Evolutionary conservation across 2,329 filamentous ascomycete genomes (phyloP).

Genomic region (Diaporthe citrichinensis): DNA sequence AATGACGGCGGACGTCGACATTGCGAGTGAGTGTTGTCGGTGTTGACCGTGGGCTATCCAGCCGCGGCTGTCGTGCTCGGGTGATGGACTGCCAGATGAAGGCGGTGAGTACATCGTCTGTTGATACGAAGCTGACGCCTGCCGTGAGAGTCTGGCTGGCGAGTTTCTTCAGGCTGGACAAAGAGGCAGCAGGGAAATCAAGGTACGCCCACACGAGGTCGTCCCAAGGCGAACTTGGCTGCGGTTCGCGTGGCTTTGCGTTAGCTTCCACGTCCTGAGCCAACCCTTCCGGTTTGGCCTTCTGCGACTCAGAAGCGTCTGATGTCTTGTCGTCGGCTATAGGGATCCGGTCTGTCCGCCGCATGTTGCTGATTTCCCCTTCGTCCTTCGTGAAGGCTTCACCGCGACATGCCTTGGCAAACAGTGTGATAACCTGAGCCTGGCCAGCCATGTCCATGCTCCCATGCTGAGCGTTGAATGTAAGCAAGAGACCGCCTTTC

Average conservation of each 20-base stretch:
- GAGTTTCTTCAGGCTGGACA: constrained; percentile 57
- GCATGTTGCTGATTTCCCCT: constrained; percentile 56
- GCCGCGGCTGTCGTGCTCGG: constrained; percentile 56
- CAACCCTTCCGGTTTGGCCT: not conserved
- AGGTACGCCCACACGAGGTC: constrained; percentile 58
- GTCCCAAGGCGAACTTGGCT: not conserved
- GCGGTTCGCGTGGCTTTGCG: constrained; percentile 44
- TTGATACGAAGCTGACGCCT: constrained; percentile 59
- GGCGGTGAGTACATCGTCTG: constrained; percentile 66
- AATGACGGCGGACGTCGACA: constrained; percentile 60
- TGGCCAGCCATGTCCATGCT: constrained; percentile 66
- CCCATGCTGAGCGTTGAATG: constrained; percentile 62
- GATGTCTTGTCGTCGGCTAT: constrained; percentile 45
- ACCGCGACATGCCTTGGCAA: constrained; percentile 63
- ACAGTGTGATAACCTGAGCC: constrained; percentile 59
- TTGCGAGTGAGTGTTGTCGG: constrained; percentile 60
- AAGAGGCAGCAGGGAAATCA: constrained; percentile 54
- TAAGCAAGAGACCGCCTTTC: constrained; percentile 63
- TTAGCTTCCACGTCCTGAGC: no score
- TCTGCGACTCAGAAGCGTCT: not conserved
- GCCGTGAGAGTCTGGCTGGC: constrained; percentile 49
- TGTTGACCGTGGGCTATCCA: constrained; percentile 42
- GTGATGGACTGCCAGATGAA: constrained; percentile 64
- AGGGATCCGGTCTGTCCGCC: constrained; percentile 46
- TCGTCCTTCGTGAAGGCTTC: constrained; percentile 63